Evolutionary conservation across 2,329 filamentous ascomycete genomes (phyloP).

Genomic region (Sporothrix pseudoabietina): DNA sequence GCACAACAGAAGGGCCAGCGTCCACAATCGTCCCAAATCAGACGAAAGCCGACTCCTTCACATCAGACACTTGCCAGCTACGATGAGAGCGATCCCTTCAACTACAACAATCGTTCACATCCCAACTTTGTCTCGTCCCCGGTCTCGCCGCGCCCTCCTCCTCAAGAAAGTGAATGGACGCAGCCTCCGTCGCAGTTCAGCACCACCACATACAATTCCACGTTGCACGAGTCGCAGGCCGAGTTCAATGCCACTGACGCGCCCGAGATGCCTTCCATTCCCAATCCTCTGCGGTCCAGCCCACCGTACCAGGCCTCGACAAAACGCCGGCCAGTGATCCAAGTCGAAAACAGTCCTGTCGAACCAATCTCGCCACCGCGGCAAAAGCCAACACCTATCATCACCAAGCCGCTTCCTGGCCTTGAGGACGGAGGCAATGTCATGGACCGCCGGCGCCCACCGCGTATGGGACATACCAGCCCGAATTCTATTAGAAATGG

Average conservation of each 20-base stretch:
- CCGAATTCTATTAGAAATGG: slow-evolving; percentile 28
- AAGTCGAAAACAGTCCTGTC: neutral
- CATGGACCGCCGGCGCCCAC: slow-evolving; percentile 47
- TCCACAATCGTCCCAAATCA: slow-evolving; percentile 20
- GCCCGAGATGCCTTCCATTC: slow-evolving; percentile 32
- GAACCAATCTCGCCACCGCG: slow-evolving; percentile 24
- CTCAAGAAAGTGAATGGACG: slow-evolving; percentile 44
- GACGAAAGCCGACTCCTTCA: slow-evolving; percentile 30
- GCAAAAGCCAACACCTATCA: slow-evolving; percentile 22
- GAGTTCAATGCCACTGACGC: slow-evolving; percentile 29
- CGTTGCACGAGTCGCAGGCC: slow-evolving; percentile 45
- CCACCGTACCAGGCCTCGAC: slow-evolving; percentile 5
- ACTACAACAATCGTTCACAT: slow-evolving; percentile 35
- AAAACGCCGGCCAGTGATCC: slow-evolving; percentile 18
- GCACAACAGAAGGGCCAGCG: slow-evolving; percentile 28
- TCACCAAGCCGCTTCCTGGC: slow-evolving; percentile 16
- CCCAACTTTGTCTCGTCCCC: slow-evolving; percentile 18
- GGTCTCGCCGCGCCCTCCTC: slow-evolving; percentile 34
- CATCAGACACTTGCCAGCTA: slow-evolving; percentile 32
- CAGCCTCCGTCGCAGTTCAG: slow-evolving; percentile 65
- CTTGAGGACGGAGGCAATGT: slow-evolving; percentile 38
- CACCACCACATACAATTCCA: slow-evolving; percentile 62
- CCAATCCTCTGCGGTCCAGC: slow-evolving; percentile 25
- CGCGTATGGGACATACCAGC: slow-evolving; percentile 36
- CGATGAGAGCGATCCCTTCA: slow-evolving; percentile 35